A percentile compares a stretch with the other conserved stretches of the same genome.
These are phyloP conservation scores for Candida sphagnicola DNA, from an alignment of 805 yeast species.

Conservation along the genomic window DNA sequence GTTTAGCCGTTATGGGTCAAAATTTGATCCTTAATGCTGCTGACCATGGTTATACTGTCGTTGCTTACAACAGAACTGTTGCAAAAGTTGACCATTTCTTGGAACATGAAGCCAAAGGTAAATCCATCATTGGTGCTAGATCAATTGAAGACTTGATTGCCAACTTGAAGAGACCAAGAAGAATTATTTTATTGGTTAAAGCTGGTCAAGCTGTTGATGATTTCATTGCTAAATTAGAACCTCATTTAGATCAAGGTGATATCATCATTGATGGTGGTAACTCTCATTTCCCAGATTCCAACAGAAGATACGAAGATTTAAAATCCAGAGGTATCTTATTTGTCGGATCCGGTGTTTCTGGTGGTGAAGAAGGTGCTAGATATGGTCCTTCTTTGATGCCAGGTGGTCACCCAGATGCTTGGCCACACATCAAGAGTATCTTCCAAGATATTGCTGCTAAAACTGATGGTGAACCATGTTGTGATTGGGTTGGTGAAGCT, in stretches of 20 bases:
- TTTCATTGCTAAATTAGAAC: slow-evolving; percentile 83
- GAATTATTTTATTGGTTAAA: slow-evolving; percentile 89
- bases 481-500: slow-evolving; percentile 99
- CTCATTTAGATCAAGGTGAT: slow-evolving; percentile 92
- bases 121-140: slow-evolving; percentile 92
- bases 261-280: slow-evolving; percentile 99
- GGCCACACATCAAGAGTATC: slow-evolving; percentile 97
- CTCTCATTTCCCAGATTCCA: slow-evolving; percentile 98
- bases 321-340: slow-evolving; percentile 82
- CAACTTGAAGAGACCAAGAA: slow-evolving; percentile 95
- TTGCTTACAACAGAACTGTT: slow-evolving; percentile 97
- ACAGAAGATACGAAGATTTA: slow-evolving; percentile 92
- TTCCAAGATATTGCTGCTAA: slow-evolving; percentile 96
- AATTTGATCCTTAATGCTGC: slow-evolving; percentile 96
- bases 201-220: slow-evolving; percentile 95
- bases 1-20: slow-evolving; percentile 99
- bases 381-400: slow-evolving; percentile 99
- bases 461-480: slow-evolving; percentile 98
- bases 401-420: slow-evolving; percentile 96
- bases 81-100: slow-evolving; percentile 93
- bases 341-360: slow-evolving; percentile 99
- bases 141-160: slow-evolving; percentile 84
- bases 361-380: slow-evolving; percentile 99
- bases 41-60: slow-evolving; percentile 97
- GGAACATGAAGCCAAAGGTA: slow-evolving; percentile 95